Percentiles rank a stretch among this genome's conserved stretches.
Evolutionary conservation across 192 early-diverging fungal species (phyloP).

Genomic region (Backusella luteola): DNA sequence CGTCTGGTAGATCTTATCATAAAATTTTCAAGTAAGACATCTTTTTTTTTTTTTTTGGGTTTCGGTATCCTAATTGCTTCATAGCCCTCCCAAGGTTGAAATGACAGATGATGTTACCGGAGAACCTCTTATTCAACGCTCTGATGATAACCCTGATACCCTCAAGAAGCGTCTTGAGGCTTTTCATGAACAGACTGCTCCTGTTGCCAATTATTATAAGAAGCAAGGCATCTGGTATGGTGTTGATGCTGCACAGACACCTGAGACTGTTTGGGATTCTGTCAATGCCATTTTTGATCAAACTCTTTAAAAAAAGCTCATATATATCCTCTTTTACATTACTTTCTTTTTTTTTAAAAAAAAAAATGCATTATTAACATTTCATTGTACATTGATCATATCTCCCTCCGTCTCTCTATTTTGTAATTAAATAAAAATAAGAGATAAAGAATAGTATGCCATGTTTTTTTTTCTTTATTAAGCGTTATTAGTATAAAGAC

Average conservation of each 20-base stretch:
- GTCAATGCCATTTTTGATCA: conserved; percentile 87
- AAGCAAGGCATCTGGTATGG: conserved; percentile 87
- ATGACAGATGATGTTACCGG: conserved; percentile 96
- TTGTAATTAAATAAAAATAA: not conserved
- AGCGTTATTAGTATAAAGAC: too few relatives aligned
- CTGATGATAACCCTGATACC: conserved; percentile 95
- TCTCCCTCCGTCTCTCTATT: not conserved
- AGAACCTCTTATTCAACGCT: conserved; percentile 95
- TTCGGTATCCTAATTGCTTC: not conserved
- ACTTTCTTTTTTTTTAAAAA: not conserved
- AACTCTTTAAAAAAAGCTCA: conserved; percentile 15
- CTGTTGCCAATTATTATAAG: conserved; percentile 90
- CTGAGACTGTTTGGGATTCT: conserved; percentile 84
- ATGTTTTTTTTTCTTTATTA: too few relatives aligned
- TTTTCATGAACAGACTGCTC: conserved; percentile 81
- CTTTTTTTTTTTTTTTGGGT: not conserved
- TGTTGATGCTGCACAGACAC: conserved; percentile 92
- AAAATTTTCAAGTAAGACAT: conserved; percentile 72
- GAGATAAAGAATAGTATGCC: too few relatives aligned
- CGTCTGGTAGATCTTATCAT: conserved; percentile 96
- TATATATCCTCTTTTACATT: not conserved
- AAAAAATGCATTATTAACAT: not conserved
- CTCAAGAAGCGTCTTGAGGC: conserved; percentile 87
- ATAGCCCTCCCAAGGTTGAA: conserved; percentile 84
- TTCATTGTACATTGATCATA: not conserved